Evolutionary conservation across 768 basidiomycete genomes (phyloP).

Genomic region (Termitomyces sp.): DNA sequence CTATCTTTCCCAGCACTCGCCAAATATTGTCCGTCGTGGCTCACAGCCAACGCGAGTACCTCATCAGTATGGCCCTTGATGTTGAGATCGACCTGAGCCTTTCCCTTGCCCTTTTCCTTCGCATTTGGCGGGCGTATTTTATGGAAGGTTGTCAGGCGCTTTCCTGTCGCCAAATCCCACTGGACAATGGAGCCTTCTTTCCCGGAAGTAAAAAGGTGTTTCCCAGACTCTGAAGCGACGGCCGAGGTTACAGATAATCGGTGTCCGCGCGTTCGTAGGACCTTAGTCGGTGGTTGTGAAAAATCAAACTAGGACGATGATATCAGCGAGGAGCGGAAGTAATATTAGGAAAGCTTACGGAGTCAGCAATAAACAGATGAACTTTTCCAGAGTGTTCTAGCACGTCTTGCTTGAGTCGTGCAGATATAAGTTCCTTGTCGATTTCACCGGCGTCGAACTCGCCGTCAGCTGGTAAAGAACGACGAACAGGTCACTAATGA

Average conservation of each 20-base stretch:
- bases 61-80: constrained; percentile 82
- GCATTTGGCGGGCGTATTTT: constrained; percentile 42
- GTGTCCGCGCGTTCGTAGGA: constrained; percentile 67
- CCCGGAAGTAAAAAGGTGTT: constrained; percentile 78
- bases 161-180: constrained; percentile 70
- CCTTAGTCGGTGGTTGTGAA: constrained; percentile 33
- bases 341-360: constrained; percentile 35
- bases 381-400: constrained; percentile 85
- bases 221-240: constrained; percentile 65
- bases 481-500: neutral
- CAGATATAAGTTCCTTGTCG: constrained; percentile 87
- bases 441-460: constrained; percentile 96
- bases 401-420: constrained; percentile 89
- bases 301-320: constrained; percentile 48
- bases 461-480: constrained; percentile 54
- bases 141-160: constrained; percentile 50
- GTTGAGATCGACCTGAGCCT: constrained; percentile 31
- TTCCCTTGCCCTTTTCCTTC: constrained; percentile 49
- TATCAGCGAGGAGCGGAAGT: neutral
- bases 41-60: constrained; percentile 78
- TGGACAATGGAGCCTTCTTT: constrained; percentile 91
- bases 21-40: constrained; percentile 78
- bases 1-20: constrained; percentile 86
- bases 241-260: constrained; percentile 79
- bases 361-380: constrained; percentile 74